phyloP scores from a whole-genome alignment of 768 basidiomycete genomes.

The Cystofilobasidium macerans region DNA sequence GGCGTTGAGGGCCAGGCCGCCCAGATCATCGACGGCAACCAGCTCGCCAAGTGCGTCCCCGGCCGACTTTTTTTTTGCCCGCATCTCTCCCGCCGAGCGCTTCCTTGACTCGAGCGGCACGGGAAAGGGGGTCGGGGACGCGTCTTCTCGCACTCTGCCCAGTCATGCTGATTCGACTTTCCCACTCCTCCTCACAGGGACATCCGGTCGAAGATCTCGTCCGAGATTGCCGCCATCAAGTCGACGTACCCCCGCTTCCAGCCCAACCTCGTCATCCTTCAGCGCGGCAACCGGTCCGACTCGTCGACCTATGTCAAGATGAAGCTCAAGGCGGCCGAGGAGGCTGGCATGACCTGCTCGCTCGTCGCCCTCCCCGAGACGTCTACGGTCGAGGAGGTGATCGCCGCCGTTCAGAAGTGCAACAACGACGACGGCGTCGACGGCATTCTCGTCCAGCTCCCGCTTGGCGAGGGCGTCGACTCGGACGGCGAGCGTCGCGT shows the following conservation, averaged over 20 bases:
- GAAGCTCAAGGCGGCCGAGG: slow-evolving; percentile 91
- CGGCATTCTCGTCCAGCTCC: slow-evolving; percentile 91
- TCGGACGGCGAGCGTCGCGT: slow-evolving; percentile 75
- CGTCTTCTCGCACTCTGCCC: too few species aligned
- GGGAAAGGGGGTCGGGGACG: not conserved
- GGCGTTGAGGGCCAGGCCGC: slow-evolving; percentile 32
- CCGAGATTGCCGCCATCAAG: slow-evolving; percentile 55
- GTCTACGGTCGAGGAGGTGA: slow-evolving; percentile 60
- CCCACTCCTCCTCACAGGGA: slow-evolving; percentile 45
- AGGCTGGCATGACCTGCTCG: slow-evolving; percentile 78
- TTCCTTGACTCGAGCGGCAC: not conserved
- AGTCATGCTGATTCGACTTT: not conserved
- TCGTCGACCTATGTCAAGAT: slow-evolving; percentile 89
- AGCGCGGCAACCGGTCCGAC: slow-evolving; percentile 84
- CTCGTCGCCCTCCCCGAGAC: slow-evolving; percentile 49
- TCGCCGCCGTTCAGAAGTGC: slow-evolving; percentile 63
- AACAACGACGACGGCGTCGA: slow-evolving; percentile 71
- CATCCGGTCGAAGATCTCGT: slow-evolving; percentile 64
- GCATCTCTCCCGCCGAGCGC: slow-evolving; percentile 8
- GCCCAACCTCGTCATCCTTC: slow-evolving; percentile 81
- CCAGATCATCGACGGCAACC: slow-evolving; percentile 69
- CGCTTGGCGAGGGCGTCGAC: slow-evolving; percentile 70
- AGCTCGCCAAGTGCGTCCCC: slow-evolving; percentile 60
- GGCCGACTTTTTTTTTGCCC: slow-evolving; percentile 3
- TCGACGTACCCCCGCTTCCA: slow-evolving; percentile 72